These are phyloP conservation scores for Cubamyces sp. DNA, from an alignment of 768 basidiomycete genomes.

Conservation along the genomic window DNA sequence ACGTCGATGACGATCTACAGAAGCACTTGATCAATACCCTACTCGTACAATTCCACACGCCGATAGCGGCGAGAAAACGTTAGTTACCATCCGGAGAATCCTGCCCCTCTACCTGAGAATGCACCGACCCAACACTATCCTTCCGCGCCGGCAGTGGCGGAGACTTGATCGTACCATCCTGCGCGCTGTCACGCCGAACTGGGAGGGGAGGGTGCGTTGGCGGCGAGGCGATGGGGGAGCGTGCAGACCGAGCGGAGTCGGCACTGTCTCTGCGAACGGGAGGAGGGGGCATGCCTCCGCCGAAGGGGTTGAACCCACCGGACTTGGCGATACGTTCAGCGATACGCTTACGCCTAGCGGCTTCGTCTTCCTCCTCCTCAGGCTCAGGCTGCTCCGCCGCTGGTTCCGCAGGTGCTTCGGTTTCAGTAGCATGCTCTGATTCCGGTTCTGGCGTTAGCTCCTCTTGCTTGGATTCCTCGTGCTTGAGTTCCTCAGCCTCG, in stretches of 20 bases:
- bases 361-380: conserved; percentile 53
- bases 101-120: conserved; percentile 18
- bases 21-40: conserved; percentile 30
- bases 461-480: too few relatives aligned
- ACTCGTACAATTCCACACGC: conserved; percentile 26
- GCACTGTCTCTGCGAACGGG: conserved; percentile 28
- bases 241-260: conserved; percentile 29
- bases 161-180: neutral
- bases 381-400: conserved; percentile 12
- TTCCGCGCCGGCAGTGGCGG: conserved; percentile 24
- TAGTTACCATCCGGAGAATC: conserved; percentile 43
- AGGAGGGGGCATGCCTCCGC: conserved; percentile 32
- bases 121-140: conserved; percentile 27
- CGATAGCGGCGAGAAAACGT: conserved; percentile 6
- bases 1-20: conserved; percentile 22
- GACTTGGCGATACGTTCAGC: conserved; percentile 64
- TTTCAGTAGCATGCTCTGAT: neutral
- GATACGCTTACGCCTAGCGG: conserved; percentile 56
- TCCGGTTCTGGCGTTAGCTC: too few relatives aligned
- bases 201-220: conserved; percentile 17
- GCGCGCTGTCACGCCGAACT: conserved; percentile 24
- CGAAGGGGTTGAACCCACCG: conserved; percentile 63
- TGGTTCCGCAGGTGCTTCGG: conserved; percentile 3
- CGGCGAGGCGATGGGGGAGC: conserved; percentile 5
- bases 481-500: neutral